Base-by-base conservation (phyloP, 176 grass and related monocot genomes). In the Triticum urartu region DNA sequence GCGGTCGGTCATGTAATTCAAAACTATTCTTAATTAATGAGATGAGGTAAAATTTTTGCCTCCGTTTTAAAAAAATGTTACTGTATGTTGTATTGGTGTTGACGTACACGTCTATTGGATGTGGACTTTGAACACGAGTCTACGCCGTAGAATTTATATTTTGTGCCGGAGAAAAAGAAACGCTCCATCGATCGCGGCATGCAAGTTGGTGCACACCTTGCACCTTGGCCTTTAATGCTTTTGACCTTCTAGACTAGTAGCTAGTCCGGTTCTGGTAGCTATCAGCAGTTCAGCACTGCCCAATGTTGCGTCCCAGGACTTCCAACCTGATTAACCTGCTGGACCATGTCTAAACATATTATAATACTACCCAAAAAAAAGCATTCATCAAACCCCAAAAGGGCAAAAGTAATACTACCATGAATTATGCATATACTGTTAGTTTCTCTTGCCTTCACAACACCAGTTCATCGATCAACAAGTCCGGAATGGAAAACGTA, bases 71-170 rank as follows among this genome's bases (percentile, higher is more conserved):
- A 26, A 26, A 26, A 26, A 2, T 65, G 34, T 48, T 24, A 38
- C 39, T 42, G 39, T 42, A 42, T 17, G 12, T 9, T 67, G 42
- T 35, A 66, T 77, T 64, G 9, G 9, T 25, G 3, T 68, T 84
- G 75, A 54, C 26, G 75, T 75, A 63, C 22, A 21, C 3, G 58
- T 75, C 4, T 72, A 9, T 72, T 43, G 1, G 71, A 36, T 64
- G 39, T 88, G 83, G 90, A 91, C 86, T 82, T 85, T 85, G 89
- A 88, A 81, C 68, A 84, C 12, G 52, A 69, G 82, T 88, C 82
- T 85, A 82, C 64, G 78, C 78, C 54, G 82, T 47, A 69, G 50
- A 54, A 54, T 73, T 60, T 61, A 47, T 66, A 45, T 66, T 79
- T 66, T 9, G 20, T 58, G 66, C 60, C 63, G 70, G 48, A 43